phyloP scores from a whole-genome alignment of 2,329 filamentous ascomycete genomes.

The Aspergillus udagawae region DNA sequence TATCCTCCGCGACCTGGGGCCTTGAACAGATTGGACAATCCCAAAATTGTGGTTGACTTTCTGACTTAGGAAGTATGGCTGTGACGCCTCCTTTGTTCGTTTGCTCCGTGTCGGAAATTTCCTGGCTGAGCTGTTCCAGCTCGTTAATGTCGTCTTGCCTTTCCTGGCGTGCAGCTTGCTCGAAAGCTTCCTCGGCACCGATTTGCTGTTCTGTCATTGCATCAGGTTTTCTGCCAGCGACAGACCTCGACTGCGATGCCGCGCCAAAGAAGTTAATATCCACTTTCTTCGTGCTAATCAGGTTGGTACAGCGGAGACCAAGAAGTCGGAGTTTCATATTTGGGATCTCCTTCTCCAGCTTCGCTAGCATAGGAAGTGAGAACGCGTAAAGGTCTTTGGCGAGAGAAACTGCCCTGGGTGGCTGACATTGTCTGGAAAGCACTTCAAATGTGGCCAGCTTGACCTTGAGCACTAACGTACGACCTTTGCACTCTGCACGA shows the following conservation, averaged over 20 bases:
- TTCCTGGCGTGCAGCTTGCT: constrained; percentile 58
- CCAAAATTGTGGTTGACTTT: constrained; percentile 57
- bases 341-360: constrained; percentile 78
- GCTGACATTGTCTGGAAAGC: constrained; percentile 70
- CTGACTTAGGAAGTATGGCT: constrained; percentile 1
- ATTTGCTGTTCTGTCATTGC: constrained; percentile 56
- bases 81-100: constrained; percentile 24
- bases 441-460: constrained; percentile 95
- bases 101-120: constrained; percentile 25
- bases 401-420: constrained; percentile 65
- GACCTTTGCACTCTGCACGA: constrained; percentile 76
- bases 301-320: constrained; percentile 81
- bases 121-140: constrained; percentile 60
- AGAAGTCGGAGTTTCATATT: constrained; percentile 77
- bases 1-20: constrained; percentile 71
- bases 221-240: constrained; percentile 14
- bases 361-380: constrained; percentile 75
- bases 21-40: constrained; percentile 82
- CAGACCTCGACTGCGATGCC: constrained; percentile 19
- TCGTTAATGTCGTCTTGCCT: constrained; percentile 59
- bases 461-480: constrained; percentile 87
- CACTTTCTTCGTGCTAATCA: constrained; percentile 79
- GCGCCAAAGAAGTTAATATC: constrained; percentile 76
- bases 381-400: constrained; percentile 82
- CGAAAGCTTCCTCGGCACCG: constrained; percentile 65